Base-by-base conservation (phyloP, 306 rosid genomes). In the Lagenaria siceraria region DNA sequence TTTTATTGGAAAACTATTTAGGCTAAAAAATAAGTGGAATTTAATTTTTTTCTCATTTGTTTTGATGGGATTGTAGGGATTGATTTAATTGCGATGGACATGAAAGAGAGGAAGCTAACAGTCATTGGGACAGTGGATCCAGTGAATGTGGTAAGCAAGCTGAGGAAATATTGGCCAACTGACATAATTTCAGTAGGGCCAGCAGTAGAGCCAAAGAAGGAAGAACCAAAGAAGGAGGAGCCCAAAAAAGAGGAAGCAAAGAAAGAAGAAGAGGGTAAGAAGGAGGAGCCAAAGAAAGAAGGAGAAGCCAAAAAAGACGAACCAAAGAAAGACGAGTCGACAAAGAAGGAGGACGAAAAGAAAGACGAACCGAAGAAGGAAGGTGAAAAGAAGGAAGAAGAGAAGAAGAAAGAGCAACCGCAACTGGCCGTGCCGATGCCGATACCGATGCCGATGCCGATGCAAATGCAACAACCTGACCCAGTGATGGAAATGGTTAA, bases 111-210 rank as follows among this genome's bases (percentile, higher is more conserved):
- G 89, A 86, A 85, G 61, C 72, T 90, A 58, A 90, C 95, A 55
- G 90, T 90, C 71, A 85, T 90, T 40, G 95, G 95, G 72, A 79
- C 84, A 6, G 90, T 88, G 5, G 95, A 90, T 81, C 95, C 95
- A 0, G 75, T 86, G 25, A 78, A 22, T 76, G 87, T 90, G 49
- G 95, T 88, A 62, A 85, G 90, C 82, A 90, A 90, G 75, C 72
- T 90, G 78, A 80, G 95, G 31, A 90, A 90, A 64, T 76, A 82
- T 54, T 88, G 95, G 92, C 78, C 80, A 7, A 78, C 92, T 27
- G 83, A 80, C 46, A 74, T 90, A 40, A 52, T 85, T n/a, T 85
- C 84, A 18, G 95, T 88, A 22, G 95, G 95, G 53, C 89, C 89
- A 38, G 90, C 82, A 17, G 86, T 88, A 42, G 95, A 88, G 79